phyloP scores from a whole-genome alignment of 306 rosid species.

The Citrullus amarus region DNA sequence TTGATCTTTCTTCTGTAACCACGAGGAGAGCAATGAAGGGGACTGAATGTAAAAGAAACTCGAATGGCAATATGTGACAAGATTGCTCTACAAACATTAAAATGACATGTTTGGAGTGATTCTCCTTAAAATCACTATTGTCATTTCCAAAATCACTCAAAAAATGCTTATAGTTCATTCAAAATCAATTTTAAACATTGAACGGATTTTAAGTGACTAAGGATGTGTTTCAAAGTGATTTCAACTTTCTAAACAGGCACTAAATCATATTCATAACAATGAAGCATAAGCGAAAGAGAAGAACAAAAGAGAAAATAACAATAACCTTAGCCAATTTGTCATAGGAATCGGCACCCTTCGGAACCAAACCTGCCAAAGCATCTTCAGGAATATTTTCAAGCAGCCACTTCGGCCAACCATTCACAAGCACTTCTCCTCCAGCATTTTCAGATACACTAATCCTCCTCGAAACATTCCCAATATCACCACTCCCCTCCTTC shows the following conservation, averaged over 20 bases:
- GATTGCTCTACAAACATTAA: background rate
- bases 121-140: too few relatives aligned
- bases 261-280: background rate
- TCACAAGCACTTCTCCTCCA: conserved; percentile 33
- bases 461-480: conserved; percentile 12
- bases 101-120: too few relatives aligned
- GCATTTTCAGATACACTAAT: conserved; percentile 15
- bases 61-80: background rate
- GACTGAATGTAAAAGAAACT: background rate
- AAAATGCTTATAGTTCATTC: too few relatives aligned
- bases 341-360: conserved; percentile 55
- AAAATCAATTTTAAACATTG: too few relatives aligned
- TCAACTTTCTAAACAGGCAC: too few relatives aligned
- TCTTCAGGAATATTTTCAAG: conserved; percentile 37
- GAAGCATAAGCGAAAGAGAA: background rate
- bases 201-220: too few relatives aligned
- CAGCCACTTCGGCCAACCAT: conserved; percentile 70
- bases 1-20: background rate
- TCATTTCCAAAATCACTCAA: too few relatives aligned
- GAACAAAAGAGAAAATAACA: background rate
- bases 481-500: conserved; percentile 8
- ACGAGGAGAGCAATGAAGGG: background rate
- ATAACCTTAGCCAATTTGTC: conserved; percentile 55
- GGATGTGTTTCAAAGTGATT: too few relatives aligned
- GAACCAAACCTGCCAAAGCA: conserved; percentile 35